A percentile compares a stretch with the other conserved stretches of the same genome.
phyloP scores from a whole-genome alignment of 345 rosid genomes.

The Geranium brycei region DNA sequence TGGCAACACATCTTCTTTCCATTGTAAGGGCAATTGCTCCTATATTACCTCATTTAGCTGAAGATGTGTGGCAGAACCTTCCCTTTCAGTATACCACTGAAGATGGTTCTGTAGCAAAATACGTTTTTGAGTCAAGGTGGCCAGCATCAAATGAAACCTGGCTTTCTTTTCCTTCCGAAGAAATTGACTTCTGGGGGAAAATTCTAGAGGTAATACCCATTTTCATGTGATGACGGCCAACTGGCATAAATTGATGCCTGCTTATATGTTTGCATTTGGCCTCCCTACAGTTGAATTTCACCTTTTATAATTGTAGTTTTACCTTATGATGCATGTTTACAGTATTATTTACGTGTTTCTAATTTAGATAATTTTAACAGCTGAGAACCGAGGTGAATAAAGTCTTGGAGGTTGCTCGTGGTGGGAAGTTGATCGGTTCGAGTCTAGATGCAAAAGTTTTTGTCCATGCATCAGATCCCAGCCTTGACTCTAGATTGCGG shows the following conservation, averaged over 20 bases:
- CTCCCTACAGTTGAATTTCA: no score
- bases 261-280: no score
- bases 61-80: constrained; percentile 91
- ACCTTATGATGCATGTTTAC: neutral
- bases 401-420: constrained; percentile 76
- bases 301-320: no score
- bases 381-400: constrained; percentile 93
- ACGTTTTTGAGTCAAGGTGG: constrained; percentile 83
- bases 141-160: constrained; percentile 47
- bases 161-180: constrained; percentile 58
- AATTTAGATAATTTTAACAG: constrained; percentile 23
- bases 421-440: constrained; percentile 72
- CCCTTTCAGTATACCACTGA: constrained; percentile 45
- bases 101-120: constrained; percentile 54
- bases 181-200: constrained; percentile 58
- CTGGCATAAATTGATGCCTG: no score
- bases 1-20: constrained; percentile 75
- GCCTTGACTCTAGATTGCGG: constrained; percentile 37
- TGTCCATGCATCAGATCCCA: constrained; percentile 41
- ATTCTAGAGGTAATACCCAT: constrained; percentile 57
- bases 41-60: constrained; percentile 85
- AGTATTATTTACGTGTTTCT: constrained; percentile 5
- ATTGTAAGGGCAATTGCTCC: constrained; percentile 74
- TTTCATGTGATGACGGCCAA: neutral
- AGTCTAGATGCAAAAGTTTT: constrained; percentile 90